Conservation (phyloP, 2,329 filamentous ascomycete genomes). For the Penicillium sp. region DNA sequence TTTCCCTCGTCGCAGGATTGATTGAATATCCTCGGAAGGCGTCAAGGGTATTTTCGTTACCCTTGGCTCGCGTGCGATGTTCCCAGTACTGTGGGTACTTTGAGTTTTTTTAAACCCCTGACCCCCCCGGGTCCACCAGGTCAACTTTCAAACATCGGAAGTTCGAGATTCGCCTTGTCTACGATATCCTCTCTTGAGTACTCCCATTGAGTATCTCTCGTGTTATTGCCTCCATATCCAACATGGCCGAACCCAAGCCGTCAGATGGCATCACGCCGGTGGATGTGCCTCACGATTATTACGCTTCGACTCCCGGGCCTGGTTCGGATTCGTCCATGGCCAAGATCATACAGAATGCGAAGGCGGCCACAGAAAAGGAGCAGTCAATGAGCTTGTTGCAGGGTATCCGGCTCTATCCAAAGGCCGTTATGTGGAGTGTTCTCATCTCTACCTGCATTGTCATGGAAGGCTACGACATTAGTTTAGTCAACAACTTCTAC, state of each 20-base stretch:
- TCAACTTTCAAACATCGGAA: constrained; percentile 3
- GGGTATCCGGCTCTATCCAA: constrained; percentile 79
- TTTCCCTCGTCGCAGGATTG: neutral
- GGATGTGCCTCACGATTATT: constrained; percentile 13
- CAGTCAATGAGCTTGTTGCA: constrained; percentile 71
- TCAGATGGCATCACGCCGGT: constrained; percentile 30
- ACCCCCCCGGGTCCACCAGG: constrained; percentile 17
- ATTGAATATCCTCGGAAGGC: neutral
- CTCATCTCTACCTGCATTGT: constrained; percentile 86
- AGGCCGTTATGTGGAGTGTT: constrained; percentile 79
- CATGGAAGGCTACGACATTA: constrained; percentile 89
- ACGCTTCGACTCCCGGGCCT: constrained; percentile 17
- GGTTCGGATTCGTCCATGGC: constrained; percentile 29
- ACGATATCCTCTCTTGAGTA: neutral
- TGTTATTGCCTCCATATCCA: neutral
- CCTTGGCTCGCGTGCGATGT: constrained; percentile 21
- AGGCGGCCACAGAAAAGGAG: constrained; percentile 46
- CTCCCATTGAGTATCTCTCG: neutral
- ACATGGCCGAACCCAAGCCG: constrained; percentile 32
- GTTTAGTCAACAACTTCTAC: constrained; percentile 78
- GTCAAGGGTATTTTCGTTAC: constrained; percentile 5
- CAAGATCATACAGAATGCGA: constrained; percentile 43
- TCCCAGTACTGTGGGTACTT: constrained; percentile 21
- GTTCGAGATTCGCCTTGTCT: neutral
- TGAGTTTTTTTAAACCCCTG: constrained; percentile 21